These are phyloP conservation scores for Podospora pseudoanserina DNA, from an alignment of 495 filamentous ascomycete species.

Conservation along the genomic window DNA sequence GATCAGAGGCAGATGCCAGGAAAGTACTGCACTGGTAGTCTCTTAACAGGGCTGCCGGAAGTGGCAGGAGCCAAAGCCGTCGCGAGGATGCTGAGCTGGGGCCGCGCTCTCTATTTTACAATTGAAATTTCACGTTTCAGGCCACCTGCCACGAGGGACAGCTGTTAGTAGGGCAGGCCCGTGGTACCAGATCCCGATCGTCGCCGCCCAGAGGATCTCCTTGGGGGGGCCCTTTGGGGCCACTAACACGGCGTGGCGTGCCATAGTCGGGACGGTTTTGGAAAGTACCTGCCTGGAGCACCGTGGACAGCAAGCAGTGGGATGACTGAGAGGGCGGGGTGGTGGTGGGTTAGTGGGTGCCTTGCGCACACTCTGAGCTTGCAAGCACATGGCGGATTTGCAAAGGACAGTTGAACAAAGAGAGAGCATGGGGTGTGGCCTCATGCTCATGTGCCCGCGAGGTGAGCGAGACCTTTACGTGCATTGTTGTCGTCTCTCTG, in stretches of 20 bases:
- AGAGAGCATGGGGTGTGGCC: neutral
- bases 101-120: neutral
- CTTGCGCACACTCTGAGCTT: neutral
- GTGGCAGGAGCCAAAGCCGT: conserved; percentile 15
- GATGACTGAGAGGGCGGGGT: neutral
- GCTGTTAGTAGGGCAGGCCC: neutral
- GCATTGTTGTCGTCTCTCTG: neutral
- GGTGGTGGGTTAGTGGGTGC: neutral
- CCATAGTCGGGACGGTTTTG: neutral
- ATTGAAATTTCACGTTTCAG: neutral
- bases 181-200: conserved; percentile 1
- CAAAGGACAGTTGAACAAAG: neutral
- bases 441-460: neutral
- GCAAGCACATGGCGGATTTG: neutral
- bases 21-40: neutral
- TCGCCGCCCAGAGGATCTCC: neutral
- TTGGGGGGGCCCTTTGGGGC: neutral
- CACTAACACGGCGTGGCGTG: conserved; percentile 3
- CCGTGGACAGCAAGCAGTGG: neutral
- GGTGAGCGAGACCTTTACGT: neutral
- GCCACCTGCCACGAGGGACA: neutral
- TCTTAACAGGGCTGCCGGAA: conserved; percentile 13
- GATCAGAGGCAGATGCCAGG: neutral
- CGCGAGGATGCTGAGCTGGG: neutral
- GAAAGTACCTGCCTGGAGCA: conserved; percentile 2